Evolutionary conservation across 768 basidiomycete genomes (phyloP).

Genomic region (Tulasnella sp.): DNA sequence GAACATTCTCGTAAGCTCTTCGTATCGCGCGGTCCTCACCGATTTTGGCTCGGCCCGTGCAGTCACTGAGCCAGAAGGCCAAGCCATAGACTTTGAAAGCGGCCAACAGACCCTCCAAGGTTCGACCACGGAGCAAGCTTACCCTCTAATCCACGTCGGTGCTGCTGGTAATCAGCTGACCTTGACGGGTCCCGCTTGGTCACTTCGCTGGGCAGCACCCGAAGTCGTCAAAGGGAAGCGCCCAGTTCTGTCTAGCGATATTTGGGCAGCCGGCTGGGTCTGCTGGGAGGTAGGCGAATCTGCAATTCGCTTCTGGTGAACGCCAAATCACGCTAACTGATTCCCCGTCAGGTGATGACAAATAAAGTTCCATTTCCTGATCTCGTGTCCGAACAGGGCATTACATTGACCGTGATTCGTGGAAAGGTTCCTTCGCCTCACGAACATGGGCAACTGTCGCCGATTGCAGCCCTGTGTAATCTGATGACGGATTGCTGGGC

Average conservation of each 20-base stretch:
- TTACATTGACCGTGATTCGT: background rate
- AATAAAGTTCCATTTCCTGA: background rate
- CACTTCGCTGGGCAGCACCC: background rate
- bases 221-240: background rate
- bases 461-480: background rate
- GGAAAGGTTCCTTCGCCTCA: background rate
- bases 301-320: background rate
- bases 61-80: background rate
- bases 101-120: background rate
- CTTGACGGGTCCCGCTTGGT: background rate
- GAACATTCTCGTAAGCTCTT: background rate
- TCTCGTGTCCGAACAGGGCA: background rate
- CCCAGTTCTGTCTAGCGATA: background rate
- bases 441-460: background rate
- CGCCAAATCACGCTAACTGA: background rate
- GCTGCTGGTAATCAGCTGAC: background rate
- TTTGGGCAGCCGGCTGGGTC: background rate
- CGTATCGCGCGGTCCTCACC: background rate
- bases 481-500: background rate
- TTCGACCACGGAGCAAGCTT: background rate
- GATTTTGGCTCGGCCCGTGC: background rate
- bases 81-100: background rate
- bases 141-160: background rate
- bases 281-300: background rate
- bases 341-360: background rate